Percentiles rank a stretch among this genome's conserved stretches.
Evolutionary conservation across 2,329 filamentous ascomycete genomes (phyloP).

Genomic region (Calonectria ilicicola): DNA sequence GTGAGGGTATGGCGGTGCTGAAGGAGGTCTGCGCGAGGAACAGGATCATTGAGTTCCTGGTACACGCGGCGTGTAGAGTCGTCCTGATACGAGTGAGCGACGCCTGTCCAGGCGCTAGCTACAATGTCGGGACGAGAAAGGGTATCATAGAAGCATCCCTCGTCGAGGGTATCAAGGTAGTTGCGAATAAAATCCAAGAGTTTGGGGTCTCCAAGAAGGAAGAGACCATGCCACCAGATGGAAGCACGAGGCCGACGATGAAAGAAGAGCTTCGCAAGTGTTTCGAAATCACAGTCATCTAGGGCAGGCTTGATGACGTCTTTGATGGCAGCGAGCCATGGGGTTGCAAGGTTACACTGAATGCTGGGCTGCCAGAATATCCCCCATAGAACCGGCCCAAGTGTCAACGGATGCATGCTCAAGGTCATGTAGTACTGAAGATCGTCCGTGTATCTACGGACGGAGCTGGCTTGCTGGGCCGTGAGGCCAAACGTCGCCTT

Average conservation of each 20-base stretch:
- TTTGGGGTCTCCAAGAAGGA: constrained; percentile 37
- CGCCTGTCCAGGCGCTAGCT: constrained; percentile 40
- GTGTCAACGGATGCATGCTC: constrained; percentile 41
- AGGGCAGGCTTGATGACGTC: constrained; percentile 38
- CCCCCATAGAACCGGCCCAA: constrained; percentile 46
- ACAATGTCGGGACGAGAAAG: constrained; percentile 43
- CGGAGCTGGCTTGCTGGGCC: constrained; percentile 22
- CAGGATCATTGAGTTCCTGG: constrained; percentile 21
- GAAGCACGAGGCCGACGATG: constrained; percentile 43
- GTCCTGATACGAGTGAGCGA: constrained; percentile 41
- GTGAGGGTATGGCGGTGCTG: constrained; percentile 42
- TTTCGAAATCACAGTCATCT: constrained; percentile 35
- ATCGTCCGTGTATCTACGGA: constrained; percentile 35
- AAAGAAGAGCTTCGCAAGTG: constrained; percentile 39
- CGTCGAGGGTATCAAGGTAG: constrained; percentile 42
- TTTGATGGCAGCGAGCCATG: constrained; percentile 42
- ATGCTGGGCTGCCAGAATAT: constrained; percentile 47
- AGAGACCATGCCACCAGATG: constrained; percentile 45
- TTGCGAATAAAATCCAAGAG: constrained; percentile 37
- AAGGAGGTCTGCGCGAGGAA: constrained; percentile 37
- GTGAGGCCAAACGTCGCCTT: constrained; percentile 13
- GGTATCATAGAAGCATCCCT: constrained; percentile 41
- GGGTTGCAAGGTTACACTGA: constrained; percentile 45
- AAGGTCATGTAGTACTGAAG: constrained; percentile 47
- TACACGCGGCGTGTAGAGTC: constrained; percentile 23